Evolutionary conservation across 2,329 filamentous ascomycete genomes (phyloP).

Genomic region (Colletotrichum tropicale): DNA sequence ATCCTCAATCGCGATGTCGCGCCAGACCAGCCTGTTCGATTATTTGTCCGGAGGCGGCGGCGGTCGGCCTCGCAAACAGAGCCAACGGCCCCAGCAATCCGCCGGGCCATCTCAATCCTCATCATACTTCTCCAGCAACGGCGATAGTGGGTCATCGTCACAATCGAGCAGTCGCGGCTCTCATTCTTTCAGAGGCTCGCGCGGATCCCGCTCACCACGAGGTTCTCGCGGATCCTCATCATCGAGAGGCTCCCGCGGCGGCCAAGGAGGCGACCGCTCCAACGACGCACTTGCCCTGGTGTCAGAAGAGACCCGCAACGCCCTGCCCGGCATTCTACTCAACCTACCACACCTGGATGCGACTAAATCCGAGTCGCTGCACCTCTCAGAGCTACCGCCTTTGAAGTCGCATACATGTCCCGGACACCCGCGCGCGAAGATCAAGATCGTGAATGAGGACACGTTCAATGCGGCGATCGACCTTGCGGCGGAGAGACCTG

Average conservation of each 20-base stretch:
- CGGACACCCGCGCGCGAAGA: constrained; percentile 31
- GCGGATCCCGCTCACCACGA: not conserved
- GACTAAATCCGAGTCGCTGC: constrained; percentile 39
- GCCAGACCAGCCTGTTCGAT: not conserved
- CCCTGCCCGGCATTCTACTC: constrained; percentile 51
- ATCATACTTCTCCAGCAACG: not conserved
- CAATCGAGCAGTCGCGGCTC: not conserved
- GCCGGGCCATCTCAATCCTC: not conserved
- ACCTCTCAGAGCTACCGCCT: constrained; percentile 36
- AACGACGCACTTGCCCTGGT: constrained; percentile 22
- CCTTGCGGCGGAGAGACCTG: constrained; percentile 29
- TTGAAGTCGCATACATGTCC: constrained; percentile 50
- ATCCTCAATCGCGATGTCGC: not conserved
- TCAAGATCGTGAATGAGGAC: constrained; percentile 62
- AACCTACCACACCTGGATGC: constrained; percentile 43
- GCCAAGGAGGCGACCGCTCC: not conserved
- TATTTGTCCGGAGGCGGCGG: not conserved
- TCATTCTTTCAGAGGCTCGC: not conserved
- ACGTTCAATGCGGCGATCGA: constrained; percentile 60
- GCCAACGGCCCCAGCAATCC: constrained; percentile 15
- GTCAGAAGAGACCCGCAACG: constrained; percentile 50
- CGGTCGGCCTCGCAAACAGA: not conserved
- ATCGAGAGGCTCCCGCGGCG: not conserved
- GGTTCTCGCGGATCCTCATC: not conserved
- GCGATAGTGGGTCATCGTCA: not conserved